Evolutionary conservation across 805 yeast genomes (phyloP).

Genomic region (Komagataella phaffii): DNA sequence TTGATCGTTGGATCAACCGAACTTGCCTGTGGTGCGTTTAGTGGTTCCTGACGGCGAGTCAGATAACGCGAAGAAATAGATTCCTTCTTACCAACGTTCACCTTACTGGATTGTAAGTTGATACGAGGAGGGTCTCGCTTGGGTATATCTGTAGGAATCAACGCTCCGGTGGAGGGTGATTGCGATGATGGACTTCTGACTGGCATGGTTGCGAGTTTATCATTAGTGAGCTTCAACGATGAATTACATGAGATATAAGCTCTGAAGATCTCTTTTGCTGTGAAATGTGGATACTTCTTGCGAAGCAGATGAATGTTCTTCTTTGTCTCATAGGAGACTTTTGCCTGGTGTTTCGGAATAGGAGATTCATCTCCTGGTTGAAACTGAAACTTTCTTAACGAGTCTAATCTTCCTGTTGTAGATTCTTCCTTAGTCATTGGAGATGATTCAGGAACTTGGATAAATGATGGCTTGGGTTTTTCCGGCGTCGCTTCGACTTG

Average conservation of each 20-base stretch:
- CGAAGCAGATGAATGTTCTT: slow-evolving; percentile 16
- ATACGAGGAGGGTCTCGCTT: neutral
- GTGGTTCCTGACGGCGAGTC: neutral
- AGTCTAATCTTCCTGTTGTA: slow-evolving; percentile 13
- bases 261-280: neutral
- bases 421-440: slow-evolving; percentile 16
- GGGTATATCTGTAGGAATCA: neutral
- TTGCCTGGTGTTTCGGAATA: slow-evolving; percentile 2
- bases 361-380: slow-evolving; percentile 5
- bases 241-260: neutral
- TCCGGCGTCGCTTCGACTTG: slow-evolving; percentile 6
- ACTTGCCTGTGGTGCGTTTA: neutral
- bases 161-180: neutral
- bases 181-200: neutral
- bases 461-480: slow-evolving; percentile 12
- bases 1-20: neutral
- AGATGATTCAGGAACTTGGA: slow-evolving; percentile 41
- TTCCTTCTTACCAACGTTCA: neutral
- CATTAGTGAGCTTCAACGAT: neutral
- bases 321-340: slow-evolving; percentile 11
- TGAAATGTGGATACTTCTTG: slow-evolving; percentile 10
- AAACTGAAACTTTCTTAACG: slow-evolving; percentile 27
- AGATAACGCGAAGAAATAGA: neutral
- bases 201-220: neutral
- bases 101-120: neutral